These are phyloP conservation scores for Lasiosphaeris hirsuta DNA, from an alignment of 495 filamentous ascomycete genomes.

Conservation along the genomic window DNA sequence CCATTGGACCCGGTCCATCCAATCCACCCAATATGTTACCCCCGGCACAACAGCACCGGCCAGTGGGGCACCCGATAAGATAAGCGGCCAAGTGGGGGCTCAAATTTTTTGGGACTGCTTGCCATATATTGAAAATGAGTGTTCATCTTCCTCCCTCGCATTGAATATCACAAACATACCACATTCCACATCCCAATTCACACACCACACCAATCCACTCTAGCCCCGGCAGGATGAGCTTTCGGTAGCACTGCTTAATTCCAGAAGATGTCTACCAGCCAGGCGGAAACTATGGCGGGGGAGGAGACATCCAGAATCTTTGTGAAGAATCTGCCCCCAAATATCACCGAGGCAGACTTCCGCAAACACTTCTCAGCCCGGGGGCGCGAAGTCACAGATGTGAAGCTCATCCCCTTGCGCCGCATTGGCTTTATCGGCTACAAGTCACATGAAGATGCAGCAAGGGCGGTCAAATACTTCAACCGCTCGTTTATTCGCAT, in stretches of 20 bases:
- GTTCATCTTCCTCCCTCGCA: neutral
- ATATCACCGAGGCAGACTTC: constrained; percentile 71
- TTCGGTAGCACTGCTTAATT: constrained; percentile 19
- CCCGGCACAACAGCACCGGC: too few relatives aligned
- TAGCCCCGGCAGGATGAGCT: constrained; percentile 18
- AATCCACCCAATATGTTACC: too few relatives aligned
- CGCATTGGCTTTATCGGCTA: constrained; percentile 96
- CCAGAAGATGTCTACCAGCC: constrained; percentile 17
- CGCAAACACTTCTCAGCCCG: constrained; percentile 77
- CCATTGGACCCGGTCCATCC: too few relatives aligned
- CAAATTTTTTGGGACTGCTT: constrained; percentile 15
- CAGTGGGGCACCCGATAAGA: constrained; percentile 20
- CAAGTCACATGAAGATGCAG: constrained; percentile 74
- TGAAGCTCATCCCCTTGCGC: constrained; percentile 80
- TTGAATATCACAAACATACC: neutral
- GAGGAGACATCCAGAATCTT: constrained; percentile 85
- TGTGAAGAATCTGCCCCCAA: constrained; percentile 78
- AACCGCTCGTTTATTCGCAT: constrained; percentile 92
- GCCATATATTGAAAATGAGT: too few relatives aligned
- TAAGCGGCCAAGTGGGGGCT: constrained; percentile 15
- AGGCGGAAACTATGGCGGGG: constrained; percentile 18
- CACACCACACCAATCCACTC: neutral
- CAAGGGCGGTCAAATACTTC: constrained; percentile 85
- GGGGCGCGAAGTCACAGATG: constrained; percentile 76
- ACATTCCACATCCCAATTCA: neutral